phyloP scores from a whole-genome alignment of 257 asterid genomes.

The Primulina tabacum region DNA sequence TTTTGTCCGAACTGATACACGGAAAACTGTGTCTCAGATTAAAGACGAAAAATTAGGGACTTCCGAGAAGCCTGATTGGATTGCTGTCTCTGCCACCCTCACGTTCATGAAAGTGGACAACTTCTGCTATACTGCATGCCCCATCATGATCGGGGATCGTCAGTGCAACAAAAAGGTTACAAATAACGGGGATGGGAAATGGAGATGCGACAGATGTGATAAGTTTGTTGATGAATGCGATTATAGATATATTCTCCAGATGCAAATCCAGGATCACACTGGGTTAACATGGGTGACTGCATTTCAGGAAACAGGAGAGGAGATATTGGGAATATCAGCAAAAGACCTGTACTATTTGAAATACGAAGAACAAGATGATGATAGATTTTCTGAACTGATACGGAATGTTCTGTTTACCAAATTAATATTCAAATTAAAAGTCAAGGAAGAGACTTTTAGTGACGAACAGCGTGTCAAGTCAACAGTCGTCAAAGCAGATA shows the following conservation, averaged over 20 bases:
- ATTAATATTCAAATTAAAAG: conserved; percentile 69
- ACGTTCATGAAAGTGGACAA: conserved; percentile 59
- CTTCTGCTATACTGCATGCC: conserved; percentile 82
- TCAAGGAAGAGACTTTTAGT: conserved; percentile 75
- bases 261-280: conserved; percentile 93
- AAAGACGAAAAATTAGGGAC: conserved; percentile 86
- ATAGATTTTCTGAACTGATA: conserved; percentile 52
- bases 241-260: conserved; percentile 77
- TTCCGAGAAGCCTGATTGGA: conserved; percentile 91
- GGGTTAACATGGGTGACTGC: conserved; percentile 87
- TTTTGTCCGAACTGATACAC: conserved; percentile 51
- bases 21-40: conserved; percentile 80
- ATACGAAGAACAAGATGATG: conserved; percentile 80
- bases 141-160: conserved; percentile 67
- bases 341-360: conserved; percentile 68
- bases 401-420: conserved; percentile 47
- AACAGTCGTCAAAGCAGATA: conserved; percentile 72
- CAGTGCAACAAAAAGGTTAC: conserved; percentile 84
- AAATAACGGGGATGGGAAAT: conserved; percentile 82
- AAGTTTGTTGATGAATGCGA: conserved; percentile 71
- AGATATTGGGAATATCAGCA: conserved; percentile 79
- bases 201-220: conserved; percentile 83
- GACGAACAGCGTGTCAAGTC: conserved; percentile 89
- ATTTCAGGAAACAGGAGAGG: conserved; percentile 84
- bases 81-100: conserved; percentile 65